A percentile compares a stretch with the other conserved stretches of the same genome.
Evolutionary conservation across 768 basidiomycete genomes (phyloP).

Genomic region (Lactifluus rugatus): DNA sequence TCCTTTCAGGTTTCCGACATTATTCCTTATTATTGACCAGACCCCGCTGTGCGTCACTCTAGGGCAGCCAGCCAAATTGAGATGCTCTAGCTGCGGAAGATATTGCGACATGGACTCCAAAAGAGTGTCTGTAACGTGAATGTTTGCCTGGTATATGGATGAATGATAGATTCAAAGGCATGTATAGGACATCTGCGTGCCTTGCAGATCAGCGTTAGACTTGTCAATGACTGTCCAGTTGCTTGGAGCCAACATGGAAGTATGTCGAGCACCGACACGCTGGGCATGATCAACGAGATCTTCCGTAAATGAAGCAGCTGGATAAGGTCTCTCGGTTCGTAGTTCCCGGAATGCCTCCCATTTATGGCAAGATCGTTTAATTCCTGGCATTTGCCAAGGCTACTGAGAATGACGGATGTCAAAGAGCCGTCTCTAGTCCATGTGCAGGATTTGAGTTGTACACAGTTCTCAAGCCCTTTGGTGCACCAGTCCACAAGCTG

Average conservation of each 20-base stretch:
- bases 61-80: conserved; percentile 58
- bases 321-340: conserved; percentile 42
- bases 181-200: conserved; percentile 28
- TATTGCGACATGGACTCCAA: conserved; percentile 41
- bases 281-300: conserved; percentile 71
- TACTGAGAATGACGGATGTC: conserved; percentile 46
- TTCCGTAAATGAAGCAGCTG: conserved; percentile 43
- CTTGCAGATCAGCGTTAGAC: conserved; percentile 62
- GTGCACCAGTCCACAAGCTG: conserved; percentile 33
- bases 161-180: not conserved
- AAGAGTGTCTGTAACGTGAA: conserved; percentile 47
- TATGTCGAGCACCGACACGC: conserved; percentile 38
- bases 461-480: conserved; percentile 49
- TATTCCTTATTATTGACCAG: conserved; percentile 39
- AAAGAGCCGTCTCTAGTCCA: conserved; percentile 80
- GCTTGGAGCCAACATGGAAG: conserved; percentile 42
- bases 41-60: conserved; percentile 58
- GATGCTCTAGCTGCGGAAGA: conserved; percentile 42
- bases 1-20: conserved; percentile 36
- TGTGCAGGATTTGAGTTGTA: conserved; percentile 49
- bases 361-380: conserved; percentile 63
- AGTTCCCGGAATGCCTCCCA: conserved; percentile 45
- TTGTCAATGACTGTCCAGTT: conserved; percentile 39
- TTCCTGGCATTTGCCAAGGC: conserved; percentile 33
- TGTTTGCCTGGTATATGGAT: conserved; percentile 37